Base-by-base conservation (phyloP, 352 stramenopile species). In the Aphanomyces euteiches region DNA sequence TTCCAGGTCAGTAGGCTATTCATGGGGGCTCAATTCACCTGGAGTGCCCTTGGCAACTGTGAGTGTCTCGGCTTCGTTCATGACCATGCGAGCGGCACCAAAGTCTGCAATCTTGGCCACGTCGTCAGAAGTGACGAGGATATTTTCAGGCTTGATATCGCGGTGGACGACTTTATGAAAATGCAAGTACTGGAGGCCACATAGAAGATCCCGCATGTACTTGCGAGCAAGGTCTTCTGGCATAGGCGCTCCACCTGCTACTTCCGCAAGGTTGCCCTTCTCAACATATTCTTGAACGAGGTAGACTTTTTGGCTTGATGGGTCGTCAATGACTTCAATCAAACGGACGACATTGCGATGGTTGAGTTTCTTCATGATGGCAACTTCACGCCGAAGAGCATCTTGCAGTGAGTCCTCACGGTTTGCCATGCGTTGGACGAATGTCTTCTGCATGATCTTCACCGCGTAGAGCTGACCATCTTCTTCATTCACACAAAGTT, bases 311-410 rank as follows among this genome's bases (percentile, higher is more conserved):
- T 98, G 90, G 34, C 89, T 92, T 34, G 87, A 90, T 5, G 89
- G 90, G 58, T 98, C 92, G 67, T 98, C 94, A 57, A 98, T 97
- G 17, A 98, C 92, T 73, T 98, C 95, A 37, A 97, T 91, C 15
- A 98, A 83, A 57, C 92, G 82, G 56, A 98, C 87, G 21, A 98
- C 90, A 75, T 98, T 96, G 36, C 79, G 85, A 75, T 98, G 94
- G 67, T 87, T 90, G 3, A 98, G 79, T 67, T 97, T 97, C 78
- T 98, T 98, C 95, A 98, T 98, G 69, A 98, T 98, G 8, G 90
- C 92, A 28, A 98, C 95, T 76, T 98, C 95, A 28, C 89, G 83
- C 7, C 86, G 83, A 65, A 95, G 57, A 28, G 89, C 87, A 56
- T 93, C 87, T 60, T 93, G 87, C 5, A 93, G 70, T 67, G 90